Conservation (phyloP, 495 filamentous ascomycete species). For the Neurospora pannonica region DNA sequence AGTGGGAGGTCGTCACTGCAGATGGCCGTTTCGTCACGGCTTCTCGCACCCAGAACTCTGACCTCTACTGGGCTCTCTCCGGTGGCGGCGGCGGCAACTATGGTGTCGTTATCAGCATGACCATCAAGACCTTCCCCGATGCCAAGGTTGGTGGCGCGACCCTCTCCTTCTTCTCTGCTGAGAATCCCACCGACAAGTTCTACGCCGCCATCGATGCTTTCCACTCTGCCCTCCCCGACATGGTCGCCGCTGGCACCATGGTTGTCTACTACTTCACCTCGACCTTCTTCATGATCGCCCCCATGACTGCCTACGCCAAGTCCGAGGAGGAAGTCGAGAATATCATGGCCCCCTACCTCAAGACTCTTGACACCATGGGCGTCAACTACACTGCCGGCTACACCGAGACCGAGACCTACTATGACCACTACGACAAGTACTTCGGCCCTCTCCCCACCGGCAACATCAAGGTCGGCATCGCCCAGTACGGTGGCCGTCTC, state of each 20-base stretch:
- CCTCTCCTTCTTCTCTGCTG: constrained; percentile 19
- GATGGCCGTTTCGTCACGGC: constrained; percentile 37
- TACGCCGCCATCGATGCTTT: constrained; percentile 26
- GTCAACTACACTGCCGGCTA: constrained; percentile 16
- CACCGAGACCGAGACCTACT: constrained; percentile 32
- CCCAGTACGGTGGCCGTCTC: constrained; percentile 51
- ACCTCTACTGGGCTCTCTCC: constrained; percentile 54
- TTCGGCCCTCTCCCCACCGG: constrained; percentile 30
- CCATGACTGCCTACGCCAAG: constrained; percentile 29
- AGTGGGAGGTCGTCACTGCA: constrained; percentile 50
- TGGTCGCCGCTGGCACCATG: constrained; percentile 20
- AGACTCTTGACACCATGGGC: constrained; percentile 21
- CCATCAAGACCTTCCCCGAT: constrained; percentile 34
- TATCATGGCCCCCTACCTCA: constrained; percentile 25
- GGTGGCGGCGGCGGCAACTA: constrained; percentile 48
- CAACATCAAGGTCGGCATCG: constrained; percentile 36
- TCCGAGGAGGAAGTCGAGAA: constrained; percentile 22
- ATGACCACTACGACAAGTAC: constrained; percentile 36
- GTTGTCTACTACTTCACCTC: constrained; percentile 41
- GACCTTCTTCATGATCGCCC: constrained; percentile 36
- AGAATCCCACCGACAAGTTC: constrained; percentile 32
- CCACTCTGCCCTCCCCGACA: constrained; percentile 14
- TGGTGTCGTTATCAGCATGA: constrained; percentile 35
- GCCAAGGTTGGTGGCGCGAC: constrained; percentile 20
- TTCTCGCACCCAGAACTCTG: constrained; percentile 37